phyloP scores from a whole-genome alignment of 108 stramenopile genomes.

The Nitzschia sp. region DNA sequence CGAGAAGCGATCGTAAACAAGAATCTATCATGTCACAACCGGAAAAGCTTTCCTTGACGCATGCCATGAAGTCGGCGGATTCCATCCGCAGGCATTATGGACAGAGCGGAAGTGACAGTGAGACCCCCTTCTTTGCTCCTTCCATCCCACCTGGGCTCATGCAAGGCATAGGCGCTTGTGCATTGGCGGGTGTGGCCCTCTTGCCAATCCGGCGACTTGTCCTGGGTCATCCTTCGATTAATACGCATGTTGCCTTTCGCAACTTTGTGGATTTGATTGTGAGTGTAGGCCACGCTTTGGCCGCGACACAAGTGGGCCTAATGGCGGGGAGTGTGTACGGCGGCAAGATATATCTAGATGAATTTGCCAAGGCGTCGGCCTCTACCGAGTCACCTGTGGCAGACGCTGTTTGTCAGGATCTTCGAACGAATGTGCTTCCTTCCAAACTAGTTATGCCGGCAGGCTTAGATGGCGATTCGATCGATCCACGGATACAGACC shows the following conservation, averaged over 20 bases:
- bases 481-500: slow-evolving; percentile 9
- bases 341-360: slow-evolving; percentile 18
- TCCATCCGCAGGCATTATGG: slow-evolving; percentile 12
- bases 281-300: slow-evolving; percentile 22
- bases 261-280: slow-evolving; percentile 36
- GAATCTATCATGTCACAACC: too few relatives aligned
- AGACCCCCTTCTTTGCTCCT: neutral
- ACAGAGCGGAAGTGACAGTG: slow-evolving; percentile 2
- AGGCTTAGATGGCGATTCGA: neutral
- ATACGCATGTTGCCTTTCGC: slow-evolving; percentile 17
- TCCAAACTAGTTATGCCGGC: neutral
- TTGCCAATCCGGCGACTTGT: slow-evolving; percentile 26
- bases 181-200: slow-evolving; percentile 19
- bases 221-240: slow-evolving; percentile 1
- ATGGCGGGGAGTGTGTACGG: slow-evolving; percentile 31
- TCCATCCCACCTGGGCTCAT: slow-evolving; percentile 29
- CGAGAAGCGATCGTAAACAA: too few relatives aligned
- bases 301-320: slow-evolving; percentile 30
- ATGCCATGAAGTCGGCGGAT: slow-evolving; percentile 39
- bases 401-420: neutral
- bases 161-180: slow-evolving; percentile 22
- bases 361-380: slow-evolving; percentile 8
- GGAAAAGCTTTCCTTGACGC: slow-evolving; percentile 15
- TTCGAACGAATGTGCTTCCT: slow-evolving; percentile 1
- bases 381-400: neutral